These are phyloP conservation scores for Hondaea fermentalgiana DNA, from an alignment of 108 stramenopile species.

Conservation along the genomic window DNA sequence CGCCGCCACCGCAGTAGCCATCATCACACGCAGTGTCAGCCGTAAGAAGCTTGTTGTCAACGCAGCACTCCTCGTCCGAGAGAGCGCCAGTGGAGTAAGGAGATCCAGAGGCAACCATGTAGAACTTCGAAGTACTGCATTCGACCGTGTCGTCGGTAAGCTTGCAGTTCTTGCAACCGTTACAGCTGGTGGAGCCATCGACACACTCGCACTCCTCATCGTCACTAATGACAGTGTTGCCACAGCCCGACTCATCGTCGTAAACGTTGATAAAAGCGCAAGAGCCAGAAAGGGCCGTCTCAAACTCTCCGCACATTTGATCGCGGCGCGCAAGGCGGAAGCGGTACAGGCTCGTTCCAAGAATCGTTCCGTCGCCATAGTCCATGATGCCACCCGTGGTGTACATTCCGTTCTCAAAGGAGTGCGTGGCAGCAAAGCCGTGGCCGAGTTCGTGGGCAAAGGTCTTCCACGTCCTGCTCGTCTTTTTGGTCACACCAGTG, in stretches of 20 bases:
- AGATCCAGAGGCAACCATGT: not conserved
- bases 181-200: not conserved
- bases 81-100: not conserved
- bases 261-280: not conserved
- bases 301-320: not conserved
- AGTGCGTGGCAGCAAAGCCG: not conserved
- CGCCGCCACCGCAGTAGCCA: not conserved
- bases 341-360: not conserved
- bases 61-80: not conserved
- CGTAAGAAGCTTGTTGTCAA: not conserved
- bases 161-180: not conserved
- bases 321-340: slow-evolving; percentile 6
- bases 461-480: not conserved
- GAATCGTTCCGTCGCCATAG: not conserved
- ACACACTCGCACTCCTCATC: slow-evolving; percentile 12
- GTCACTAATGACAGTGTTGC: not conserved
- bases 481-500: not conserved
- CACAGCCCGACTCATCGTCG: not conserved
- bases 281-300: not conserved
- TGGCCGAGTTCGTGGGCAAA: slow-evolving; percentile 16
- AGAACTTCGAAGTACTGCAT: not conserved
- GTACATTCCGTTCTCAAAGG: not conserved
- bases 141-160: not conserved
- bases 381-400: not conserved
- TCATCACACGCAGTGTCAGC: not conserved